phyloP scores from a whole-genome alignment of 2,329 filamentous ascomycete genomes.

The Pseudocercospora fijiensis region DNA sequence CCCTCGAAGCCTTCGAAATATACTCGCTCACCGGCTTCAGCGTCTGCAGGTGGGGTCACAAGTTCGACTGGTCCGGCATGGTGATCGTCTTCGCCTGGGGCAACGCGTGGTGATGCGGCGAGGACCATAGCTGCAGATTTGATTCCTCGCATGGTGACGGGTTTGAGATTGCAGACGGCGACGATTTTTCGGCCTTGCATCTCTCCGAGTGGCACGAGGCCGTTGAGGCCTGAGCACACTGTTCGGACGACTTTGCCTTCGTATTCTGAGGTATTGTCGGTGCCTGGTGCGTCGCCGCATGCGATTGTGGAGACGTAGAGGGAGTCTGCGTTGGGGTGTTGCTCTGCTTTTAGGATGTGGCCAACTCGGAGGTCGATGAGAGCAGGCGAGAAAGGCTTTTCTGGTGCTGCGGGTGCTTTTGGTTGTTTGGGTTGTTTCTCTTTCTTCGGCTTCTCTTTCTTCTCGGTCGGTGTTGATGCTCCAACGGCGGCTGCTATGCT shows the following conservation, averaged over 20 bases:
- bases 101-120: slow-evolving; percentile 80
- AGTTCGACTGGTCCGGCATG: slow-evolving; percentile 92
- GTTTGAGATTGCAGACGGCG: slow-evolving; percentile 96
- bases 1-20: slow-evolving; percentile 94
- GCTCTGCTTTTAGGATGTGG: slow-evolving; percentile 92
- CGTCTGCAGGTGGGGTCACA: slow-evolving; percentile 74
- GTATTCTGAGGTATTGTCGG: slow-evolving; percentile 85
- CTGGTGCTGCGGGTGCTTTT: slow-evolving; percentile 58
- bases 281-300: slow-evolving; percentile 81
- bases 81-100: slow-evolving; percentile 78
- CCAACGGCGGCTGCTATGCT: slow-evolving; percentile 51
- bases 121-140: slow-evolving; percentile 86
- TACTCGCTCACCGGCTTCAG: slow-evolving; percentile 80
- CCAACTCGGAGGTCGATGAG: slow-evolving; percentile 95
- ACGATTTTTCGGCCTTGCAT: slow-evolving; percentile 97
- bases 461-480: slow-evolving; percentile 45
- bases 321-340: slow-evolving; percentile 95
- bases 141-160: slow-evolving; percentile 95
- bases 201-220: slow-evolving; percentile 84
- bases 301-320: slow-evolving; percentile 94
- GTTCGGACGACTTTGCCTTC: slow-evolving; percentile 91
- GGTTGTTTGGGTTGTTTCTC: slow-evolving; percentile 84
- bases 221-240: slow-evolving; percentile 95
- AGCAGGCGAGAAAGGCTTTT: slow-evolving; percentile 75
- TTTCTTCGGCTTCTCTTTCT: slow-evolving; percentile 60